Evolutionary conservation across 2,329 filamentous ascomycete genomes (phyloP).

Genomic region (Rutstroemia sp.): DNA sequence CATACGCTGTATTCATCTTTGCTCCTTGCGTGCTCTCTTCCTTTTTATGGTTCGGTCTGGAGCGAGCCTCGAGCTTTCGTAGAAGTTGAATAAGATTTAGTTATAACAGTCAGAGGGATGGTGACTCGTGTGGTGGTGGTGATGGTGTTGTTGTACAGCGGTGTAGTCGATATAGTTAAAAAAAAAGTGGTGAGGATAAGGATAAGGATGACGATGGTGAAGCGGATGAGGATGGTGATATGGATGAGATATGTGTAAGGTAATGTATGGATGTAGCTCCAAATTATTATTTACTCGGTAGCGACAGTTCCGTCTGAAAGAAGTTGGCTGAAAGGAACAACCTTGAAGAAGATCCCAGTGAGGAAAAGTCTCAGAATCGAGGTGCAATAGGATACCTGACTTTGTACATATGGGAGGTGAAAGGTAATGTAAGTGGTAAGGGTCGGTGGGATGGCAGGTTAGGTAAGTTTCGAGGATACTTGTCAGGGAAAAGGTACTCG

Average conservation of each 20-base stretch:
- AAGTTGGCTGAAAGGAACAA: conserved; percentile 1
- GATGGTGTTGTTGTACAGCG: too few relatives aligned
- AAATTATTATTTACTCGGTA: conserved; percentile 3
- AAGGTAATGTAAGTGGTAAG: neutral
- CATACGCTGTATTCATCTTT: conserved; percentile 23
- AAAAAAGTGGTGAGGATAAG: neutral
- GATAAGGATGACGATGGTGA: neutral
- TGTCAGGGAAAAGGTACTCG: too few relatives aligned
- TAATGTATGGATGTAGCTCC: conserved; percentile 1
- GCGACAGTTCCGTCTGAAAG: conserved; percentile 4
- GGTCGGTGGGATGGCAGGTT: too few relatives aligned
- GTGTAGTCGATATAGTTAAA: too few relatives aligned
- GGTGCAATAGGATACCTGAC: neutral
- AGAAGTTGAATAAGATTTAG: neutral
- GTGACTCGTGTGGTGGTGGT: neutral
- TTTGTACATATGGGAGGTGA: neutral
- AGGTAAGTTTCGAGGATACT: too few relatives aligned
- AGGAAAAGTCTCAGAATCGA: neutral
- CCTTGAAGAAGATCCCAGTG: conserved; percentile 5
- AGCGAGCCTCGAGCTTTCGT: neutral
- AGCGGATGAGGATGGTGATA: neutral
- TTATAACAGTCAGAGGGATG: neutral
- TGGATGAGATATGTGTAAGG: neutral
- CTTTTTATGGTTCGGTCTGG: neutral
- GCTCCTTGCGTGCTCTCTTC: neutral